Evolutionary conservation across 2,329 filamentous ascomycete species (phyloP).

Genomic region (Pseudocercospora musae): DNA sequence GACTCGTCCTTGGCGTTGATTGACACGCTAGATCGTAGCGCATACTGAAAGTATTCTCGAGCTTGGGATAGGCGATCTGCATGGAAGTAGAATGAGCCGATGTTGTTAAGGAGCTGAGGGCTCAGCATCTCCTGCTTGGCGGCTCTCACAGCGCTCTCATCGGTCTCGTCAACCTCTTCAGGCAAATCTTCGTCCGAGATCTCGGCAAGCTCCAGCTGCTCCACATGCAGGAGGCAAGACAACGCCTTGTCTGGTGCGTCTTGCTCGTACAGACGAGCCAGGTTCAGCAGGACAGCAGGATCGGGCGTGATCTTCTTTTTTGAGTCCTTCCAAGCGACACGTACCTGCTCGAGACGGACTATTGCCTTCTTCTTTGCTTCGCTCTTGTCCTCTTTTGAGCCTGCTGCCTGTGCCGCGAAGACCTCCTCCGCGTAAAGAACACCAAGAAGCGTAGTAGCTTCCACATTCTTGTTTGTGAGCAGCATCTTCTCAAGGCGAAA

Average conservation of each 20-base stretch:
- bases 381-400: slow-evolving; percentile 80
- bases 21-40: slow-evolving; percentile 80
- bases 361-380: slow-evolving; percentile 84
- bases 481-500: slow-evolving; percentile 92
- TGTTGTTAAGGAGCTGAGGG: slow-evolving; percentile 93
- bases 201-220: slow-evolving; percentile 81
- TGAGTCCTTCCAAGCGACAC: slow-evolving; percentile 85
- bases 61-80: slow-evolving; percentile 76
- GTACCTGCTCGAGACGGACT: slow-evolving; percentile 76
- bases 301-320: slow-evolving; percentile 81
- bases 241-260: slow-evolving; percentile 86
- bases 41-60: slow-evolving; percentile 87
- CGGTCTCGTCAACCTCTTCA: slow-evolving; percentile 31
- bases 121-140: slow-evolving; percentile 74
- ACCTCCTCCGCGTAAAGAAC: slow-evolving; percentile 93
- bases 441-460: slow-evolving; percentile 88
- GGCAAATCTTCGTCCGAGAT: slow-evolving; percentile 68
- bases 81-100: slow-evolving; percentile 93
- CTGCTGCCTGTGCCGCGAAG: slow-evolving; percentile 69
- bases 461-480: slow-evolving; percentile 61
- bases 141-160: slow-evolving; percentile 31
- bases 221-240: slow-evolving; percentile 86
- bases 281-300: slow-evolving; percentile 81
- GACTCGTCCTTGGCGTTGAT: slow-evolving; percentile 60
- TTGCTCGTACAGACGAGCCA: slow-evolving; percentile 84